Conservation (phyloP, 139 green algal genomes). For the Zygnema circumcarinatum region DNA sequence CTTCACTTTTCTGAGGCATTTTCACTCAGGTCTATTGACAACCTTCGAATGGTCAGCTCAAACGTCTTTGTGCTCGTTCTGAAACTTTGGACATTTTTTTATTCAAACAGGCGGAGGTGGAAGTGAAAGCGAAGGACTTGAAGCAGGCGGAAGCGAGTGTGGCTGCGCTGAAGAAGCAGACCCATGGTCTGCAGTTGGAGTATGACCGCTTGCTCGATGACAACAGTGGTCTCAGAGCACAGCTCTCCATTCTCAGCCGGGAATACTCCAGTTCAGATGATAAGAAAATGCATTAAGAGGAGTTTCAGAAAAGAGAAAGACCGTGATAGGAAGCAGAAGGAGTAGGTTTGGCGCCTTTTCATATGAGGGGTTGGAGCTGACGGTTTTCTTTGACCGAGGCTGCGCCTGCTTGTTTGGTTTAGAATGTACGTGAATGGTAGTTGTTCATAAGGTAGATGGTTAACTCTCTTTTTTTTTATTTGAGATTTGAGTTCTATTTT, state of each 20-base stretch:
- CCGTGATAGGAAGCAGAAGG: too few relatives aligned
- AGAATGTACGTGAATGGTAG: not conserved
- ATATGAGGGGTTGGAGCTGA: too few relatives aligned
- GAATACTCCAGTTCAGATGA: constrained; percentile 28
- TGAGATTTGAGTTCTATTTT: too few relatives aligned
- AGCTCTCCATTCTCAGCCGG: constrained; percentile 25
- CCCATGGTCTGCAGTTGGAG: constrained; percentile 34
- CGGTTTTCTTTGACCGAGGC: too few relatives aligned
- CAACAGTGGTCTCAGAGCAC: constrained; percentile 27
- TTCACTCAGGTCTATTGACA: not conserved
- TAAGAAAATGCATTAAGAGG: not conserved
- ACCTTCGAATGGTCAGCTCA: not conserved
- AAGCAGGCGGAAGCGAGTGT: constrained; percentile 22
- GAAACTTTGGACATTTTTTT: not conserved
- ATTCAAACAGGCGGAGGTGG: constrained; percentile 31
- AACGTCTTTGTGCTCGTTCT: not conserved
- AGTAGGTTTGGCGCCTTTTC: too few relatives aligned
- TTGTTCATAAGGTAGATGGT: not conserved
- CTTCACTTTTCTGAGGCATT: not conserved
- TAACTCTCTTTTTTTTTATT: too few relatives aligned
- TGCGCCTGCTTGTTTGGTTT: too few relatives aligned
- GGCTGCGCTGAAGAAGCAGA: constrained; percentile 45
- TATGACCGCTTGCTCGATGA: constrained; percentile 38
- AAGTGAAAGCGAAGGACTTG: not conserved
- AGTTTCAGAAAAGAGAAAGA: not conserved